Evolutionary conservation across 2,329 filamentous ascomycete species (phyloP).

Genomic region (Fusarium austroafricanum): DNA sequence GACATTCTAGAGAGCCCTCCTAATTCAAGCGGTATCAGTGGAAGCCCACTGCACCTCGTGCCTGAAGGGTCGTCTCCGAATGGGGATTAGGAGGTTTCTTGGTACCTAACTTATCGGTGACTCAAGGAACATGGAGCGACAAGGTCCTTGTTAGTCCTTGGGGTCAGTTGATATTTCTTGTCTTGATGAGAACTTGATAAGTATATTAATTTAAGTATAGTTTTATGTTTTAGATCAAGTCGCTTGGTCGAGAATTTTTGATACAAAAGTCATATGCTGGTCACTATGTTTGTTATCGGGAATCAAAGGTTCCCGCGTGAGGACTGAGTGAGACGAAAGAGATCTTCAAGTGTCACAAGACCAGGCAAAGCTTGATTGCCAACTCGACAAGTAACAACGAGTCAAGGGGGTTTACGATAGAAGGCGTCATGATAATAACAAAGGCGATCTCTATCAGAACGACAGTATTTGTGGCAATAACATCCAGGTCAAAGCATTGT

Average conservation of each 20-base stretch:
- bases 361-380: slow-evolving; percentile 2
- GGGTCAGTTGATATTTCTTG: slow-evolving; percentile 32
- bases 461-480: neutral
- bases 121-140: slow-evolving; percentile 29
- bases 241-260: slow-evolving; percentile 29
- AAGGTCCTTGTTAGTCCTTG: slow-evolving; percentile 19
- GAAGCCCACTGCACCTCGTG: slow-evolving; percentile 22
- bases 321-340: neutral
- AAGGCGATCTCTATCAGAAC: neutral
- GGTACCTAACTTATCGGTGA: slow-evolving; percentile 22
- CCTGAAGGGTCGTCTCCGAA: slow-evolving; percentile 26
- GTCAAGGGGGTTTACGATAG: slow-evolving; percentile 8
- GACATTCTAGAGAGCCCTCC: neutral
- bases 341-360: slow-evolving; percentile 33
- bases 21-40: slow-evolving; percentile 22
- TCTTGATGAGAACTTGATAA: neutral
- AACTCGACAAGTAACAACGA: neutral
- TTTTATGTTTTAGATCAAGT: neutral
- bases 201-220: neutral
- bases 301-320: slow-evolving; percentile 16
- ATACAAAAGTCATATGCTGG: slow-evolving; percentile 19
- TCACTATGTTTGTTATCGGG: slow-evolving; percentile 2
- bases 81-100: slow-evolving; percentile 30
- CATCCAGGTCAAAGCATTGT: slow-evolving; percentile 4
- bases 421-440: neutral